Evolutionary conservation across 495 filamentous ascomycete genomes (phyloP).

Genomic region (Penicillium daleae): DNA sequence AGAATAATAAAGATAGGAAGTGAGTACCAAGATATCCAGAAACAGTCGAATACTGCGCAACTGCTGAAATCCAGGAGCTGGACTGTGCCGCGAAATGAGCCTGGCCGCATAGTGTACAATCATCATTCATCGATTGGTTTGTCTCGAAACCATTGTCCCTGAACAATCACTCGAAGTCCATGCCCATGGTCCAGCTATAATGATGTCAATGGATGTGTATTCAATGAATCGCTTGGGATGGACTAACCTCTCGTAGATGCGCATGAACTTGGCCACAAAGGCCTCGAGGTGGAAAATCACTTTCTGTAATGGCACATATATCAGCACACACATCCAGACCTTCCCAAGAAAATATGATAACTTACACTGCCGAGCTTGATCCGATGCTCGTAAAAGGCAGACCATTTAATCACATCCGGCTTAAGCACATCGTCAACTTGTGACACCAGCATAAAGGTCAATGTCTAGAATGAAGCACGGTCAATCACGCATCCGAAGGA

Average conservation of each 20-base stretch:
- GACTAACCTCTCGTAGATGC: slow-evolving; percentile 78
- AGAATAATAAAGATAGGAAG: background rate
- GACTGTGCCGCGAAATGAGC: background rate
- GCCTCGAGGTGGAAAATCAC: slow-evolving; percentile 97
- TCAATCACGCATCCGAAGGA: background rate
- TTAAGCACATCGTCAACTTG: slow-evolving; percentile 87
- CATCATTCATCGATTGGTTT: slow-evolving; percentile 39
- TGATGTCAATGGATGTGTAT: slow-evolving; percentile 25
- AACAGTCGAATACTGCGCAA: background rate
- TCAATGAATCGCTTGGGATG: background rate
- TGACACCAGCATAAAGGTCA: slow-evolving; percentile 89
- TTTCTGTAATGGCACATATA: slow-evolving; percentile 57
- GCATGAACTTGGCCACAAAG: slow-evolving; percentile 98
- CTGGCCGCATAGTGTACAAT: slow-evolving; percentile 29
- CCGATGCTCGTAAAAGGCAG: slow-evolving; percentile 94
- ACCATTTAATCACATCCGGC: slow-evolving; percentile 91
- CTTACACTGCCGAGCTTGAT: slow-evolving; percentile 77
- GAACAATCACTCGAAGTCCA: slow-evolving; percentile 74
- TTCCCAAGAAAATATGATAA: background rate
- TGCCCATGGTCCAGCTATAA: slow-evolving; percentile 80
- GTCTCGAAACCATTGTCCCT: slow-evolving; percentile 7
- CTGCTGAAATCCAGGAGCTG: background rate
- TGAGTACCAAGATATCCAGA: background rate
- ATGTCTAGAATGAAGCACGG: slow-evolving; percentile 46
- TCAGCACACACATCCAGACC: slow-evolving; percentile 23